Evolutionary conservation across 2,329 filamentous ascomycete genomes (phyloP), one percentile per base, ranked within the genome.

Genomic region (Epichloe uncinata): DNA sequence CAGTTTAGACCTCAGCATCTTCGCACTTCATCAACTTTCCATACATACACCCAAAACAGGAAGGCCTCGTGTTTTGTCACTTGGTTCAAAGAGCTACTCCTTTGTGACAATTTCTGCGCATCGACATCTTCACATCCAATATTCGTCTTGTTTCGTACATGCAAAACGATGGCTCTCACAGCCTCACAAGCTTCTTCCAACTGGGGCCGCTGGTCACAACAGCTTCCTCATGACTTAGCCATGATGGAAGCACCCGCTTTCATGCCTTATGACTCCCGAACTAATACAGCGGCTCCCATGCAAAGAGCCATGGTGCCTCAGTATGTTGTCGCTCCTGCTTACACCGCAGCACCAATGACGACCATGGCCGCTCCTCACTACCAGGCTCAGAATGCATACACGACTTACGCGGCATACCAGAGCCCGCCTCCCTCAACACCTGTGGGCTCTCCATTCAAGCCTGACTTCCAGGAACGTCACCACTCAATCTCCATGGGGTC

Each of bases 181-280:
- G 65, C 69, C 60, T 69, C 73, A 58, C 61, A 70, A 50, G 63
- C 70, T 44, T 59, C 67, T 55, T 66, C 70, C 48, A 67, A 64
- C 65, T 82, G 78, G 79, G 72, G 69, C 58, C 74, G 74, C 56
- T 79, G 75, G 73, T 64, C 71, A 55, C 63, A 73, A 52, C 74
- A 77, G 41, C 69, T 76, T 42, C 66, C 64, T 13, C 57, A 63
- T 45, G 72, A 74, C 37, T 78, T 75, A 57, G 54, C 60, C 52
- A 69, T 75, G 61, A 72, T 78, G 68, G 72, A 74, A 45, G 57
- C 66, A 26, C 64, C 68, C 16, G 60, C 63, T 22, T 66, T 77
- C 55, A 65, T 78, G 55, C 66, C 69, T 7, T 80, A 76, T 62
- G 72, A 77, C 57, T 65, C 71, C 8, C 68, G 71, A 54, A 53